A percentile compares a stretch with the other conserved stretches of the same genome.
Conservation (phyloP, 164 flowering plant species). For the Sextonia rubra region DNA sequence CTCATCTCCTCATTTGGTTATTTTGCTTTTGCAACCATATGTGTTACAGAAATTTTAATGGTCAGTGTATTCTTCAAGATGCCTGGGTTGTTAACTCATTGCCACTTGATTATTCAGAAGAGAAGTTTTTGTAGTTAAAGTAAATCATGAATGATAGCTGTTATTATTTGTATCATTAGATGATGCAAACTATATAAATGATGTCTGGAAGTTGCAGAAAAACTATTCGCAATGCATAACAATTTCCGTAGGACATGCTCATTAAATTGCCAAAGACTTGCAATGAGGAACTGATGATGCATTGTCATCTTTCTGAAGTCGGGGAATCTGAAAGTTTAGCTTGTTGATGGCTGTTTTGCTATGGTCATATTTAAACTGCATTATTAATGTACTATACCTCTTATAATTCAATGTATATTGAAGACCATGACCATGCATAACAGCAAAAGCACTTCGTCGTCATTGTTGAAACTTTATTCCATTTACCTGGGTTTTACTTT, state of each 20-base stretch:
- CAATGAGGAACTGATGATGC: background rate
- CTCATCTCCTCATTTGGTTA: constrained; percentile 3
- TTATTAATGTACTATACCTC: background rate
- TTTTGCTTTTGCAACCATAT: background rate
- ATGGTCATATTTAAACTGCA: background rate
- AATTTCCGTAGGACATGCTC: background rate
- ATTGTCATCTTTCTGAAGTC: background rate
- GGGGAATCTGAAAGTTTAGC: background rate
- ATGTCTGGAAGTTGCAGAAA: background rate
- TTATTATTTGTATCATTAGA: background rate
- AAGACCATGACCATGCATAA: too few species aligned
- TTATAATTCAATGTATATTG: too few species aligned
- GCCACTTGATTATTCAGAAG: background rate
- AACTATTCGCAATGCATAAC: background rate
- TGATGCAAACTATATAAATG: background rate
- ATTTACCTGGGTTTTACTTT: too few species aligned
- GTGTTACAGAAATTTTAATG: background rate
- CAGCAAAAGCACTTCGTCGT: too few species aligned
- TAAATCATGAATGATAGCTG: background rate
- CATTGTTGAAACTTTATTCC: too few species aligned
- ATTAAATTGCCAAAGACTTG: background rate
- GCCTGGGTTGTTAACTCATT: background rate
- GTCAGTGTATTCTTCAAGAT: background rate
- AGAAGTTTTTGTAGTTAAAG: background rate
- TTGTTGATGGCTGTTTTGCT: background rate